phyloP scores from a whole-genome alignment of 257 asterid genomes.

The Mitragyna speciosa region DNA sequence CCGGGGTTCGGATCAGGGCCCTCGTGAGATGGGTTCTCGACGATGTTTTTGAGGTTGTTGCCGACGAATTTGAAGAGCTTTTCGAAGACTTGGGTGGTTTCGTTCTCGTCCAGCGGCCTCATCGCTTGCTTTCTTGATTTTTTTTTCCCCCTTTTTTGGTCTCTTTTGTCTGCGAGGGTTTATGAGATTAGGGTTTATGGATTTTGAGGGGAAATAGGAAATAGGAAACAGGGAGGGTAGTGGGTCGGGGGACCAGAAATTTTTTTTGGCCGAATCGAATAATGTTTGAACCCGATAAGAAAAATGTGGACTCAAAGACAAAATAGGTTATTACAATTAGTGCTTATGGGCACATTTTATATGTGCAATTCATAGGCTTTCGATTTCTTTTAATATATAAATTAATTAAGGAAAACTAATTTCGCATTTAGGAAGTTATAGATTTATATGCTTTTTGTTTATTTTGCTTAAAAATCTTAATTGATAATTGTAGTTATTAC shows the following conservation, averaged over 20 bases:
- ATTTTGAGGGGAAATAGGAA: not conserved
- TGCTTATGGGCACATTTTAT: too few species aligned
- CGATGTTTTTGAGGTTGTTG: constrained; percentile 67
- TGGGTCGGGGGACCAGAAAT: not conserved
- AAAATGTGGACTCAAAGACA: too few species aligned
- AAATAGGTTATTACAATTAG: too few species aligned
- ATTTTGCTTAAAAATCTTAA: too few species aligned
- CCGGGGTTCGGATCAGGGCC: constrained; percentile 73
- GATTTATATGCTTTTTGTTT: too few species aligned
- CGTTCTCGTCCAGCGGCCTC: constrained; percentile 86
- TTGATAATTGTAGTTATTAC: too few species aligned
- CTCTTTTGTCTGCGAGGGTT: not conserved
- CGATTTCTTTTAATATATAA: too few species aligned
- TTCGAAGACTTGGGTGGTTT: constrained; percentile 75
- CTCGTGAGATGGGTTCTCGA: constrained; percentile 76
- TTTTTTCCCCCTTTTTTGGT: not conserved
- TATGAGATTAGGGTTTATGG: constrained; percentile 4
- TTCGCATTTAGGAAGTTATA: too few species aligned
- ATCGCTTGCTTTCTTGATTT: constrained; percentile 15
- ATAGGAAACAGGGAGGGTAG: not conserved
- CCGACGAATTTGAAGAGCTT: constrained; percentile 90
- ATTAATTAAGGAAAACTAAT: too few species aligned
- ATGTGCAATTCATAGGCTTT: too few species aligned
- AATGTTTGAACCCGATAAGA: too few species aligned
- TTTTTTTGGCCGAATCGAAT: too few species aligned